phyloP scores from a whole-genome alignment of 2,329 filamentous ascomycete species.

The Penicillium sp. region DNA sequence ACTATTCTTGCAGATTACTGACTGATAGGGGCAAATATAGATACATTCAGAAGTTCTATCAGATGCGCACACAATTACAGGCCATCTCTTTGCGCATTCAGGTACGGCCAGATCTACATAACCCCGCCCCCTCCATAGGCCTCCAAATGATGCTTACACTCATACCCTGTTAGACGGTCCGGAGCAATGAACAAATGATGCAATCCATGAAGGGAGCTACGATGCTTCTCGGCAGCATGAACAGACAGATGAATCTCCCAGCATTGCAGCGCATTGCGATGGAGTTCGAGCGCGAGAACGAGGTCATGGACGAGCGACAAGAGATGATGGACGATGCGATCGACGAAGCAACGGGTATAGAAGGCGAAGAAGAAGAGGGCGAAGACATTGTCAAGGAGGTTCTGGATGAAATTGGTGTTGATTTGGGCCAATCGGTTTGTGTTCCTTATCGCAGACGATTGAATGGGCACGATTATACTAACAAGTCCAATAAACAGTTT shows the following conservation, averaged over 20 bases:
- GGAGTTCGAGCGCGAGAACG: slow-evolving; percentile 98
- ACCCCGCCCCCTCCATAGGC: slow-evolving; percentile 2
- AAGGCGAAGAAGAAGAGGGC: slow-evolving; percentile 82
- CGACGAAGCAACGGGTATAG: slow-evolving; percentile 90
- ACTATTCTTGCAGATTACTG: background rate
- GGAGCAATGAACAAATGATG: slow-evolving; percentile 99
- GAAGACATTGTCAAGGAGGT: slow-evolving; percentile 98
- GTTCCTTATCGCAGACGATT: background rate
- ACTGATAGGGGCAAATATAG: slow-evolving; percentile 43
- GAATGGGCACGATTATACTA: background rate
- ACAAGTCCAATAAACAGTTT: slow-evolving; percentile 58
- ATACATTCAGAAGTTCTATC: slow-evolving; percentile 97
- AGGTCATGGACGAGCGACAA: slow-evolving; percentile 98
- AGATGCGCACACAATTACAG: slow-evolving; percentile 95
- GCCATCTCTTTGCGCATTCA: slow-evolving; percentile 94
- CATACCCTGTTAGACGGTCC: slow-evolving; percentile 69
- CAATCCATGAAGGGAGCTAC: slow-evolving; percentile 99
- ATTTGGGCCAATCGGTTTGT: slow-evolving; percentile 84
- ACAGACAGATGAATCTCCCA: slow-evolving; percentile 94
- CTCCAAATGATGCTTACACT: slow-evolving; percentile 9
- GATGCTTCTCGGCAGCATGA: slow-evolving; percentile 91
- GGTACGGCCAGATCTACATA: slow-evolving; percentile 50
- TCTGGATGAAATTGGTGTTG: slow-evolving; percentile 93
- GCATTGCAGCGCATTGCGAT: slow-evolving; percentile 94
- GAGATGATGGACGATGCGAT: slow-evolving; percentile 99